A percentile compares a stretch with the other conserved stretches of the same genome.
Evolutionary conservation across 352 stramenopile genomes (phyloP).

Genomic region (Blastocystis sp.): DNA sequence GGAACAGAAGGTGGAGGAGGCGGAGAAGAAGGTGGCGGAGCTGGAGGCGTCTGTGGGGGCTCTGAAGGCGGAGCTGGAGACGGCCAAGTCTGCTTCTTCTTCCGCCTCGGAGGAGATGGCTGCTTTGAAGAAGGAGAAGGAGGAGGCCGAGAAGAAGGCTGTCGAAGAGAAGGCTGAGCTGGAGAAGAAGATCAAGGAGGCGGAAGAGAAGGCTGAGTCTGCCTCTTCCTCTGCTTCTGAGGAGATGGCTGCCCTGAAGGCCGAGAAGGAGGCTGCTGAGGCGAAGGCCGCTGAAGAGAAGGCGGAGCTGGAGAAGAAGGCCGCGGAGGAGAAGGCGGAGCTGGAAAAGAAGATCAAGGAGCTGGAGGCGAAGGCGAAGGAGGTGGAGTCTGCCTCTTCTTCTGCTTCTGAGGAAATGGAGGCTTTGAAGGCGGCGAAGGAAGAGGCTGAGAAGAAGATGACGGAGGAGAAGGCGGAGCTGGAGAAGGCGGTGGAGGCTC

Average conservation of each 20-base stretch:
- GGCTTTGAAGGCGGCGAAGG: neutral
- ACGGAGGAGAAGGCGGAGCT: neutral
- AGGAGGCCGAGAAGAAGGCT: neutral
- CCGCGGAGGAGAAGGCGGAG: neutral
- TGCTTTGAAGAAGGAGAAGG: neutral
- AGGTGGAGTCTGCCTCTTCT: neutral
- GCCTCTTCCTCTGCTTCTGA: neutral
- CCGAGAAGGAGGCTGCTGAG: neutral
- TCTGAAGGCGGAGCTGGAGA: neutral
- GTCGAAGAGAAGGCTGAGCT: neutral
- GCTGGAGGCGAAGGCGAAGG: neutral
- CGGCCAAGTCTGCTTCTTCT: too few relatives aligned
- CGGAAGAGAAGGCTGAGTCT: neutral
- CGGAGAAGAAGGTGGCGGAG: constrained; percentile 8
- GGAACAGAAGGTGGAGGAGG: neutral
- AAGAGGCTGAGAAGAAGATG: neutral
- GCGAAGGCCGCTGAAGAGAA: neutral
- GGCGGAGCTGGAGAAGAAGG: neutral
- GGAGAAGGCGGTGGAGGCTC: neutral
- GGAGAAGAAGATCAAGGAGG: neutral
- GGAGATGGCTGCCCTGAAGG: neutral
- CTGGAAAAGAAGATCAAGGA: neutral
- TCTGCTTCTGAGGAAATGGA: neutral
- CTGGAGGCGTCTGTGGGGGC: neutral
- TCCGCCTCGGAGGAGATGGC: neutral